Evolutionary conservation across 306 rosid genomes (phyloP).

Genomic region (Cercis canadensis): DNA sequence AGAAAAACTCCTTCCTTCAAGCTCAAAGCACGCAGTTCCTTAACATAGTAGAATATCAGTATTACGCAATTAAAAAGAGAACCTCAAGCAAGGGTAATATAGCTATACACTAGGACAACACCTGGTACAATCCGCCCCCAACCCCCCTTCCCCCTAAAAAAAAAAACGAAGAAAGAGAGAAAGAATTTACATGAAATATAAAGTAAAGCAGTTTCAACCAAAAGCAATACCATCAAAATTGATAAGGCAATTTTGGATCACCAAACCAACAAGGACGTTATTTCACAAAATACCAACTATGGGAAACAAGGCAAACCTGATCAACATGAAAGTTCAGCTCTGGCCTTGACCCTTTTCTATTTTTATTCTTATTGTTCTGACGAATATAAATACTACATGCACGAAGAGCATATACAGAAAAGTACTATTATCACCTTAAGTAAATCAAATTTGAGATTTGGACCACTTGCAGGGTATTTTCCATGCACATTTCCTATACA

Average conservation of each 20-base stretch:
- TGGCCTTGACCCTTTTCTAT: background rate
- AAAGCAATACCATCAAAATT: too few species aligned
- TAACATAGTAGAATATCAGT: slow-evolving; percentile 28
- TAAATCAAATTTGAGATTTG: slow-evolving; percentile 84
- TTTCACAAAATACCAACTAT: too few species aligned
- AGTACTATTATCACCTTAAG: slow-evolving; percentile 71
- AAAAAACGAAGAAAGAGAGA: too few species aligned
- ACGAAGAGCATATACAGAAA: slow-evolving; percentile 11
- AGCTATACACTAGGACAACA: too few species aligned
- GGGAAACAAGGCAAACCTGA: too few species aligned
- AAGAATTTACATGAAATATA: background rate
- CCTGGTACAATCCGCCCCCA: too few species aligned
- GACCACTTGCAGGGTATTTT: slow-evolving; percentile 90
- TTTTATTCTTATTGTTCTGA: background rate
- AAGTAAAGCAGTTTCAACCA: too few species aligned
- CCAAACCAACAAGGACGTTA: too few species aligned
- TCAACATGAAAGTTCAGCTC: slow-evolving; percentile 1
- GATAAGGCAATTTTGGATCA: too few species aligned
- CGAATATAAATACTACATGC: background rate
- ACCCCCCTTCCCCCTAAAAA: too few species aligned
- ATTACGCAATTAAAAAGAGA: slow-evolving; percentile 34
- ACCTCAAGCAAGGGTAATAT: too few species aligned
- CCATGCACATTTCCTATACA: slow-evolving; percentile 97
- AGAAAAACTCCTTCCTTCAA: slow-evolving; percentile 68
- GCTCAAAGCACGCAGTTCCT: slow-evolving; percentile 78